Conservation (phyloP, 208 protist genomes). For the Acanthamoeba sp. region DNA sequence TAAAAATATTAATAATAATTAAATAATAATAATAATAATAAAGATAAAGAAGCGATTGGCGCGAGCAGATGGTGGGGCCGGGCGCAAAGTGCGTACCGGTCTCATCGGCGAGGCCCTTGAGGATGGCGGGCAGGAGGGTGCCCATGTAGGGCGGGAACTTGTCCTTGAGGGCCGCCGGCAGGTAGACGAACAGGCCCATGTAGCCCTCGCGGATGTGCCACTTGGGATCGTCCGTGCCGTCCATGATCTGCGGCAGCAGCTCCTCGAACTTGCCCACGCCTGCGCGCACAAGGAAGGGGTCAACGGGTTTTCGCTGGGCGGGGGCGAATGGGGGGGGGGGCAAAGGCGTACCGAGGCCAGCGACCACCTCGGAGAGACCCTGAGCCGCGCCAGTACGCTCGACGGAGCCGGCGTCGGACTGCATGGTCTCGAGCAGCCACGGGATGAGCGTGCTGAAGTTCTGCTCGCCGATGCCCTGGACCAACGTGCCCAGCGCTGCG, state of each 20-base stretch:
- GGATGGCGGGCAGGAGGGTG: slow-evolving; percentile 86
- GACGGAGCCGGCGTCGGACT: slow-evolving; percentile 83
- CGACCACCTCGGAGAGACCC: slow-evolving; percentile 88
- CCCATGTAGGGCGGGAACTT: slow-evolving; percentile 83
- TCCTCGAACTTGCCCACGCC: slow-evolving; percentile 76
- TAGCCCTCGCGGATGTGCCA: slow-evolving; percentile 89
- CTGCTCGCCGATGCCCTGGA: slow-evolving; percentile 89
- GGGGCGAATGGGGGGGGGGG: no score
- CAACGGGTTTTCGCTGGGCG: no score
- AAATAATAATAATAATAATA: background rate
- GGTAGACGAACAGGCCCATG: slow-evolving; percentile 87
- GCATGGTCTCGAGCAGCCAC: slow-evolving; percentile 88
- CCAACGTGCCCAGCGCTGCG: slow-evolving; percentile 87
- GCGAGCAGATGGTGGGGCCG: background rate
- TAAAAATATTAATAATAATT: slow-evolving; percentile 20
- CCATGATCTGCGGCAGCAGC: slow-evolving; percentile 84
- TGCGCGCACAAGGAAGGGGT: no score
- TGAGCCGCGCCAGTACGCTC: slow-evolving; percentile 91
- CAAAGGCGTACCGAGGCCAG: slow-evolving; percentile 69
- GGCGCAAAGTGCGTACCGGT: slow-evolving; percentile 39
- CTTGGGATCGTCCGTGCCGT: slow-evolving; percentile 77
- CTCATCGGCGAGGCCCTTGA: slow-evolving; percentile 87
- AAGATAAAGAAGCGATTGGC: background rate
- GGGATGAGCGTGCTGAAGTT: slow-evolving; percentile 87
- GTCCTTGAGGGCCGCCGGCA: slow-evolving; percentile 88